phyloP scores from a whole-genome alignment of 2,329 filamentous ascomycete species.

The Coniella lustricola region DNA sequence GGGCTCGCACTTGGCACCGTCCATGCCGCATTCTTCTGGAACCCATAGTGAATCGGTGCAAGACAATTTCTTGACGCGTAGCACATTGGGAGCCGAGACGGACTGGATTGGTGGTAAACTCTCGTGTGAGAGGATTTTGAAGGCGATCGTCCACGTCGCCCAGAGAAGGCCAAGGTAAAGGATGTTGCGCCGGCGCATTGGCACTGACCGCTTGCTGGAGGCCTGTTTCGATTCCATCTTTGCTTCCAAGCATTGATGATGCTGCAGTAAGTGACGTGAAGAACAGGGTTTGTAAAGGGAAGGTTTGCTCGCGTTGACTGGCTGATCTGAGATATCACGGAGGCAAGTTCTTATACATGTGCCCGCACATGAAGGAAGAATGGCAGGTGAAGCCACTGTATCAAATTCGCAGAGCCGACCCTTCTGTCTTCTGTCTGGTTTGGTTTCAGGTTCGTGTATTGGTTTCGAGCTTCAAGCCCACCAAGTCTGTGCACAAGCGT shows the following conservation, averaged over 20 bases:
- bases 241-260: not conserved
- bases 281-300: too few relatives aligned
- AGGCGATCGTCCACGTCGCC: constrained; percentile 32
- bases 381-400: too few relatives aligned
- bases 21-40: constrained; percentile 61
- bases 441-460: too few relatives aligned
- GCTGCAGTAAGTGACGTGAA: too few relatives aligned
- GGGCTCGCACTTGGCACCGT: constrained; percentile 67
- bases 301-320: too few relatives aligned
- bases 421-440: too few relatives aligned
- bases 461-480: too few relatives aligned
- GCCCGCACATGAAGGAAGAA: too few relatives aligned
- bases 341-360: too few relatives aligned
- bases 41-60: constrained; percentile 69
- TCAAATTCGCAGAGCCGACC: too few relatives aligned
- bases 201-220: not conserved
- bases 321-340: too few relatives aligned
- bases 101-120: constrained; percentile 7
- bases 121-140: constrained; percentile 11
- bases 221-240: not conserved
- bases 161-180: not conserved
- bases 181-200: not conserved
- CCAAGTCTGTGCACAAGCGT: too few relatives aligned
- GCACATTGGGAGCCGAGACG: not conserved
- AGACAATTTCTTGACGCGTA: constrained; percentile 28